Evolutionary conservation across 352 stramenopile species (phyloP).

Genomic region (Pythium dissimile): DNA sequence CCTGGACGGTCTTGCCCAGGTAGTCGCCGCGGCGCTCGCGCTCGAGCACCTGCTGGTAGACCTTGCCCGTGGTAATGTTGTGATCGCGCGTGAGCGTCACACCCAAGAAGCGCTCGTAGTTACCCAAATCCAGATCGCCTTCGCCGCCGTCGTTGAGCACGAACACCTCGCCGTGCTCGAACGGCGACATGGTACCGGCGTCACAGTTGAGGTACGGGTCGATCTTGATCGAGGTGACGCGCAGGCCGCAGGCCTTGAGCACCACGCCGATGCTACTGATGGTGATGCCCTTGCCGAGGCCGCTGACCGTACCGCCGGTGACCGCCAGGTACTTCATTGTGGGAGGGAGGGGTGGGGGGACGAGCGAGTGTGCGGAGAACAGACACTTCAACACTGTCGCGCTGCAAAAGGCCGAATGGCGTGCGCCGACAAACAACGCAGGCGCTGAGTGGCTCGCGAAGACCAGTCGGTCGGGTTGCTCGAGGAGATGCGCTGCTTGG

Average conservation of each 20-base stretch:
- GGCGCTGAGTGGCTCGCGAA: not conserved
- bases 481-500: conserved; percentile 8
- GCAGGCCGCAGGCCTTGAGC: conserved; percentile 94
- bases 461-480: not conserved
- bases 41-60: conserved; percentile 96
- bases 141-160: conserved; percentile 98
- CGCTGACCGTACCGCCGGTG: conserved; percentile 97
- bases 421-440: not conserved
- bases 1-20: conserved; percentile 98
- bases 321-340: conserved; percentile 98
- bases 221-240: conserved; percentile 98
- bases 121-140: conserved; percentile 96
- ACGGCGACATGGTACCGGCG: conserved; percentile 97
- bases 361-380: conserved; percentile 3
- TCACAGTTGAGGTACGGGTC: conserved; percentile 99
- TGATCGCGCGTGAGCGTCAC: conserved; percentile 95
- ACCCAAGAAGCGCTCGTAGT: conserved; percentile 99
- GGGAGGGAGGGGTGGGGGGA: not conserved
- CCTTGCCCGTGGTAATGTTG: conserved; percentile 99
- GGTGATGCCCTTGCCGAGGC: conserved; percentile 99
- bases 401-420: conserved; percentile 21
- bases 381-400: conserved; percentile 17
- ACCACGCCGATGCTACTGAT: conserved; percentile 98
- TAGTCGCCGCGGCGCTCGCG: conserved; percentile 97
- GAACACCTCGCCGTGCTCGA: conserved; percentile 97